Base-by-base conservation (phyloP, 2,329 filamentous ascomycete genomes). In the Colletotrichum sp. region DNA sequence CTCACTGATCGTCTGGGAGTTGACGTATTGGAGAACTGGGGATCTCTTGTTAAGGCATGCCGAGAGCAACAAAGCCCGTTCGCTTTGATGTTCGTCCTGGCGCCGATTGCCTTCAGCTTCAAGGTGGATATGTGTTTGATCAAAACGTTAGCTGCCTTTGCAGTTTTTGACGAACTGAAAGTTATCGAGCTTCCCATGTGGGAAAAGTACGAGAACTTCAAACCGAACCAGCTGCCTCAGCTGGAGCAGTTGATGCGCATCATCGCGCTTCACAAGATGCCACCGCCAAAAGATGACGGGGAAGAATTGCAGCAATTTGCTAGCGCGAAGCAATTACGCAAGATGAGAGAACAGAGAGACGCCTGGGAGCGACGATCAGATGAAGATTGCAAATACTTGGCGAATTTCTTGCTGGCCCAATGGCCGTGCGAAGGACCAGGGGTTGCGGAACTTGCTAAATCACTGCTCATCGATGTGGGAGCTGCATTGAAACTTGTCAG, bases 81-180 rank as follows among this genome's bases (percentile, higher is more conserved):
- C 66, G 76, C 67, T 3, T 77, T 90, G 18, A 88, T 88, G 81
- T 90, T 90, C 68, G 73, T 87, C 0, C 81, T 90, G 12, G 85
- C 83, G 1, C 77, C 84, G 0, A 79, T 91, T n/a, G 83, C 86
- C 0, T 91, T 87, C 74, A 78, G 82, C 0, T 30, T 79, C 1
- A 77, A 82, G 32, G 80, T 81, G 1, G 80, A 88, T n/a, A 84
- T 88, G 79, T 77, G 79, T 1, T 59, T 87, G 0, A 61, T 91
- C 2, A 82, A 84, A 56, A 81, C 85, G 0, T 77, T 92, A 2
- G 81, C 87, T 7, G 85, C 88, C 0, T 90, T 88, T 77, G 82
- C 83, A 1, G 77, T 87, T 0, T 78, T 87, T 18, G 77, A 83
- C 0, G 82, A 84, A 0, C 77, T 91, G 2, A 86, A 84, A 67